Evolutionary conservation across 1,284 basidiomycete genomes (phyloP).

Genomic region (Cutaneotrichosporon arboriforme): DNA sequence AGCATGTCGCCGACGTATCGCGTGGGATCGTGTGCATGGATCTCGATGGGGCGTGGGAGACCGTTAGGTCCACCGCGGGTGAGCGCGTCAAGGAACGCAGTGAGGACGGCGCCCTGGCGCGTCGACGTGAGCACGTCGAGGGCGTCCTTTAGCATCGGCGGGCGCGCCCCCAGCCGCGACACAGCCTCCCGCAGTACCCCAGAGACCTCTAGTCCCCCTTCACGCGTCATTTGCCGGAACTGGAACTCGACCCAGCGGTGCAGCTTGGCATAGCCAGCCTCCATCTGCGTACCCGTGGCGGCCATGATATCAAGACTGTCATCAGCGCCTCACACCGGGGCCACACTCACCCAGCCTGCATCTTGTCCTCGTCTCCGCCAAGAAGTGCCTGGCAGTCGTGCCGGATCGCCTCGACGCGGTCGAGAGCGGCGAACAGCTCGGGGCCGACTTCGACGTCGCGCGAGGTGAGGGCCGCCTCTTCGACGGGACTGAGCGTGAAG

Average conservation of each 20-base stretch:
- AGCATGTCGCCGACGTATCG: conserved; percentile 98
- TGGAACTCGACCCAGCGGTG: conserved; percentile 79
- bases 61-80: conserved; percentile 84
- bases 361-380: conserved; percentile 71
- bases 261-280: conserved; percentile 84
- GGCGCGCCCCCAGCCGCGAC: conserved; percentile 62
- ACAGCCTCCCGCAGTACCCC: conserved; percentile 68
- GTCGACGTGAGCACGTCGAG: conserved; percentile 71
- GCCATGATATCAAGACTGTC: conserved; percentile 82
- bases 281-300: conserved; percentile 70
- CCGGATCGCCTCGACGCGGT: conserved; percentile 75
- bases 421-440: conserved; percentile 76
- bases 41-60: conserved; percentile 85
- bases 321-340: neutral
- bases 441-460: conserved; percentile 68
- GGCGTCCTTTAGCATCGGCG: conserved; percentile 70
- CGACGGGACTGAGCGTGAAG: conserved; percentile 73
- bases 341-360: conserved; percentile 66
- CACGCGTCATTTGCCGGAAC: conserved; percentile 73
- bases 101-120: conserved; percentile 71
- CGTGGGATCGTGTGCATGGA: conserved; percentile 93
- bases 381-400: conserved; percentile 79
- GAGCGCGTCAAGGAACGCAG: conserved; percentile 76
- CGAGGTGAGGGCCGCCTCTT: conserved; percentile 67
- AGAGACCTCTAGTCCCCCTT: conserved; percentile 72